Base-by-base conservation (phyloP, 495 filamentous ascomycete species). In the Penicillium parvum region DNA sequence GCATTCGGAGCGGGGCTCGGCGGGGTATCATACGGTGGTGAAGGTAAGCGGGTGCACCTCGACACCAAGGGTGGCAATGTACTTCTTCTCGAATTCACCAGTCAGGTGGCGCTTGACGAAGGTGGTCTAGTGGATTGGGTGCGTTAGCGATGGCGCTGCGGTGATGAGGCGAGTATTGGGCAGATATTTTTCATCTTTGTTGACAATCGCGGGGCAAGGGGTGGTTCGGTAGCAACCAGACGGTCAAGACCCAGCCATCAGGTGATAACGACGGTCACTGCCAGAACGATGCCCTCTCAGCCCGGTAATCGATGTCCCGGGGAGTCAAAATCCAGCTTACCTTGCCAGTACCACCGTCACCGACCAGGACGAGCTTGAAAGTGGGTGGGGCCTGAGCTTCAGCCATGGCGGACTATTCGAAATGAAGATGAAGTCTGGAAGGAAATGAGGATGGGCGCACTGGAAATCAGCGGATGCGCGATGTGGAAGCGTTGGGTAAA, bases 51-150 rank as follows among this genome's bases (percentile, higher is more conserved):
- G 88, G 74, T 99, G 94, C 53, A 99, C 94, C 68, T 99, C 94
- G 57, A 99, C 94, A 85, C 94, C 94, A 45, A 99, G 84, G 43
- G 94, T 99, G 50, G 94, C 94, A 68, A 99, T 96, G 73, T 99
- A 99, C 76, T 97, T 99, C 84, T 99, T 99, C 80, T 99, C 94
- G 65, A 99, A 99, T 67, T 99, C 94, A 52, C 94, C 94, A 64
- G 94, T 97, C 77, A 97, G 75, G 71, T 99, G 94, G 60, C 94
- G 94, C 83, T 97, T 99, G 76, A 99, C 94, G 78, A 99, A 99
- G 64, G 94, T 99, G 65, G 94, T 99, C 94, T 99, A 67, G 49
- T 43, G 12, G 38, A 36, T 68, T 49, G 47, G 40, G 30, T 37
- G 23, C 22, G 61, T 63, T 63, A 68, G 61, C 42, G 41, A 62